Evolutionary conservation across 306 rosid genomes (phyloP).

Genomic region (Begonia loranthoides): DNA sequence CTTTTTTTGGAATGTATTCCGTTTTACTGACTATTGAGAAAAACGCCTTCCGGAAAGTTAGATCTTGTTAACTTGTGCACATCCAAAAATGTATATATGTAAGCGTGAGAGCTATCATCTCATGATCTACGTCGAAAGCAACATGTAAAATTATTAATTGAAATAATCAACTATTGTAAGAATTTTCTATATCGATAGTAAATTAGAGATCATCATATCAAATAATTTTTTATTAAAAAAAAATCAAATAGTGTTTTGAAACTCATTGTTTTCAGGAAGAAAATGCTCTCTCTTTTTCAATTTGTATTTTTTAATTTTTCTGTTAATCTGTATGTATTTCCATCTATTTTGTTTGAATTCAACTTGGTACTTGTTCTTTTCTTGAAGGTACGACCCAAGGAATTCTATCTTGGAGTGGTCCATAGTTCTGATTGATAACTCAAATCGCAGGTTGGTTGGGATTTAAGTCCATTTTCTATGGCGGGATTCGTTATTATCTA

Average conservation of each 20-base stretch:
- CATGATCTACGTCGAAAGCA: too few relatives aligned
- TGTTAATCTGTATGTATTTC: background rate
- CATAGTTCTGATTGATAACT: conserved; percentile 57
- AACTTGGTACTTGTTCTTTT: background rate
- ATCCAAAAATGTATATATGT: too few relatives aligned
- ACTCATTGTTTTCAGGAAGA: too few relatives aligned
- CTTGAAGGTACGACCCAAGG: conserved; percentile 65
- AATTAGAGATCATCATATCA: background rate
- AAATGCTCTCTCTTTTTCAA: background rate
- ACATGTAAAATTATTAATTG: too few relatives aligned
- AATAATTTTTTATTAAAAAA: too few relatives aligned
- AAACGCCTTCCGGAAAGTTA: too few relatives aligned
- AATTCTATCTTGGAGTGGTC: conserved; percentile 82
- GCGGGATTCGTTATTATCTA: background rate
- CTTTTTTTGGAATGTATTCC: too few relatives aligned
- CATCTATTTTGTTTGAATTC: background rate
- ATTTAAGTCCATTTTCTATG: background rate
- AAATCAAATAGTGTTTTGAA: too few relatives aligned
- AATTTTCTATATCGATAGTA: background rate
- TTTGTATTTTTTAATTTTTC: background rate
- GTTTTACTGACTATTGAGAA: too few relatives aligned
- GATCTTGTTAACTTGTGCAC: too few relatives aligned
- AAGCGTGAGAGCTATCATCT: too few relatives aligned
- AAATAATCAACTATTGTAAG: too few relatives aligned
- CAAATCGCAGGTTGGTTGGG: conserved; percentile 68